phyloP scores from a whole-genome alignment of 345 rosid genomes.

The Lenwebbia sp. region DNA sequence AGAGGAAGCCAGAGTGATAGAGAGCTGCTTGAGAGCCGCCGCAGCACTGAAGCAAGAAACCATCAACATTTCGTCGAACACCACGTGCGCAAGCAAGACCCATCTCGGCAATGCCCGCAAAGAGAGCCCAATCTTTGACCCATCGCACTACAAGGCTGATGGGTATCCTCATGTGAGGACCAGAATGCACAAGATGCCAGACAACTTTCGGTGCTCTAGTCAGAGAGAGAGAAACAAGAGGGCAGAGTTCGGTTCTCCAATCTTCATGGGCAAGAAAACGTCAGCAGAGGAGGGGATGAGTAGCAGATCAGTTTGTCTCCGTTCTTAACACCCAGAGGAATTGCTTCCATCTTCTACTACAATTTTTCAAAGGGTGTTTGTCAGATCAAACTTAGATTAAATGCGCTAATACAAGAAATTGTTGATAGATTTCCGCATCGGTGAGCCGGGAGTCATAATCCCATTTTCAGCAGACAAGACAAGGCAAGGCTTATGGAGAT shows the following conservation, averaged over 20 bases:
- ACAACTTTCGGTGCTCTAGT: slow-evolving; percentile 10
- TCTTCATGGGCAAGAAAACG: slow-evolving; percentile 24
- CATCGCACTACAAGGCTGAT: slow-evolving; percentile 32
- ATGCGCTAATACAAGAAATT: background rate
- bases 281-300: slow-evolving; percentile 6
- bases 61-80: background rate
- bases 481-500: background rate
- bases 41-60: slow-evolving; percentile 17
- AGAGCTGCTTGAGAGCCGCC: slow-evolving; percentile 50
- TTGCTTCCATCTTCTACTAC: background rate
- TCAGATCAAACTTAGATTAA: background rate
- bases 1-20: slow-evolving; percentile 78
- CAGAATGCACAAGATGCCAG: slow-evolving; percentile 7
- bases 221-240: background rate
- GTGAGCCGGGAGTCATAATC: background rate
- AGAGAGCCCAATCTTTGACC: slow-evolving; percentile 71
- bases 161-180: slow-evolving; percentile 80
- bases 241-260: slow-evolving; percentile 15
- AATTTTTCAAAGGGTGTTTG: background rate
- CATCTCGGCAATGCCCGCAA: background rate
- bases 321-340: background rate
- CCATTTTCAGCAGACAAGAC: background rate
- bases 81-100: background rate
- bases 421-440: background rate
- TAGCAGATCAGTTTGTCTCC: background rate